These are phyloP conservation scores for Xylaria multiplex DNA, from an alignment of 2,329 filamentous ascomycete species.

Conservation along the genomic window DNA sequence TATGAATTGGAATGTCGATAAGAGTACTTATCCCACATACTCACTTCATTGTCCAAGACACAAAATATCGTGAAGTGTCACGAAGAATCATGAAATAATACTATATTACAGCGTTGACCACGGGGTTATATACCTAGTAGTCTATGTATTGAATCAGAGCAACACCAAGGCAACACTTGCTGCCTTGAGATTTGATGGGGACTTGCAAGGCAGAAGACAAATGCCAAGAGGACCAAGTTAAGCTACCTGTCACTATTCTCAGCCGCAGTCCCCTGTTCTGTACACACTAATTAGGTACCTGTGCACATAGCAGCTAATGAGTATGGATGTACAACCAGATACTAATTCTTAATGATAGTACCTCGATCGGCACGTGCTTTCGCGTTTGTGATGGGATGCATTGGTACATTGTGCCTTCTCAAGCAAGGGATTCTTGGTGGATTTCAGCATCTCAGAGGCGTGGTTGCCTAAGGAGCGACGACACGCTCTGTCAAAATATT, in stretches of 20 bases:
- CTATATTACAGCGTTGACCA: background rate
- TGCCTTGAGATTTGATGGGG: slow-evolving; percentile 31
- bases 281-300: background rate
- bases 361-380: slow-evolving; percentile 37
- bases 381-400: slow-evolving; percentile 22
- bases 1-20: too few relatives aligned
- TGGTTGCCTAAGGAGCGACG: slow-evolving; percentile 37
- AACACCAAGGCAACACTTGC: slow-evolving; percentile 34
- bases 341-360: slow-evolving; percentile 12
- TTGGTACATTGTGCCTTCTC: background rate
- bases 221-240: slow-evolving; percentile 21
- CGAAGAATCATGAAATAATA: background rate
- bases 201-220: slow-evolving; percentile 20
- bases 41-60: too few relatives aligned
- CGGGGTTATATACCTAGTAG: background rate
- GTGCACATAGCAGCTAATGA: too few relatives aligned
- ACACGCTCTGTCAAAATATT: slow-evolving; percentile 37
- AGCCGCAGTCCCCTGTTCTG: slow-evolving; percentile 13
- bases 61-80: too few relatives aligned
- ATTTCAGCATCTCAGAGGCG: background rate
- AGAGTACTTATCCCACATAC: too few relatives aligned
- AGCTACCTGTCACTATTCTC: slow-evolving; percentile 16
- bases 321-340: slow-evolving; percentile 9
- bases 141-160: background rate
- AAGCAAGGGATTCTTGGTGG: background rate